phyloP scores from a whole-genome alignment of 768 basidiomycete species.

The Russula dissimulans region DNA sequence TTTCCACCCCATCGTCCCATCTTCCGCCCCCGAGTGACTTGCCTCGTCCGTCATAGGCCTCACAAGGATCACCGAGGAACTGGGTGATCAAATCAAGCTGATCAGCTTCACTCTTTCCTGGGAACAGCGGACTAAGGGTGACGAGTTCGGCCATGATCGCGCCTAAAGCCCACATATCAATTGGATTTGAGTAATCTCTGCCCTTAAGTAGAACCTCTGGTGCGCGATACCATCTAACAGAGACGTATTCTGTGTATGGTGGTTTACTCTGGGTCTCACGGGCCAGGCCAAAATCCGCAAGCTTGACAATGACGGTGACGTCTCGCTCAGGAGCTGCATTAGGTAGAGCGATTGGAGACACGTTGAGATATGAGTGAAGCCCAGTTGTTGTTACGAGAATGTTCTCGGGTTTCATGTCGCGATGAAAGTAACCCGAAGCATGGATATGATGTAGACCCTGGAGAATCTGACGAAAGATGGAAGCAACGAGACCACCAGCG shows the following conservation, averaged over 20 bases:
- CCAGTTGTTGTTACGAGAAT: conserved; percentile 98
- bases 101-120: conserved; percentile 86
- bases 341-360: conserved; percentile 58
- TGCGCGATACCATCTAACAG: conserved; percentile 99
- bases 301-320: conserved; percentile 92
- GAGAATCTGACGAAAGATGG: conserved; percentile 89
- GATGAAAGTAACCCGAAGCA: conserved; percentile 88
- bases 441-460: conserved; percentile 91
- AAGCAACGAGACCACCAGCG: conserved; percentile 93
- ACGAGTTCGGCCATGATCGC: conserved; percentile 97
- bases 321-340: conserved; percentile 75
- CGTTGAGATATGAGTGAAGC: conserved; percentile 79
- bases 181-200: conserved; percentile 90
- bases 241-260: conserved; percentile 98
- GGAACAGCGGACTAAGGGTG: conserved; percentile 92
- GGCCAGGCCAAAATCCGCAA: conserved; percentile 97
- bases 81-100: conserved; percentile 88
- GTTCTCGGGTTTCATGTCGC: conserved; percentile 99
- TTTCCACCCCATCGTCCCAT: conserved; percentile 78
- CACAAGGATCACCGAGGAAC: conserved; percentile 80
- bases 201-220: conserved; percentile 92
- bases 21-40: conserved; percentile 74
- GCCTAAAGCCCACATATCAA: conserved; percentile 99
- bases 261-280: conserved; percentile 80
- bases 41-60: conserved; percentile 70